These are phyloP conservation scores for Dorcoceras hygrometricum DNA, from an alignment of 257 asterid genomes.

Conservation along the genomic window DNA sequence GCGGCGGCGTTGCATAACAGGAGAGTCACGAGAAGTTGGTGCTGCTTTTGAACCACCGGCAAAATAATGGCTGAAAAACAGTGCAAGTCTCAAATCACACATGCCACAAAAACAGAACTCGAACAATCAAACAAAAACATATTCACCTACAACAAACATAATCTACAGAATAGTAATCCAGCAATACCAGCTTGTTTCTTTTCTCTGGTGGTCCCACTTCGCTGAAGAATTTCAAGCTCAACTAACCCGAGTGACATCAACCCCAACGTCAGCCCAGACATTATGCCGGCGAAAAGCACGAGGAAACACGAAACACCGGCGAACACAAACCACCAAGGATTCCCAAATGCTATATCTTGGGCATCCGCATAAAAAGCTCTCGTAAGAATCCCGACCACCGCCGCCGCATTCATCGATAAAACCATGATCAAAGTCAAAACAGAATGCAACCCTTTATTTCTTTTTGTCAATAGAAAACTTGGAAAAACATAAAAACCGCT, in stretches of 20 bases:
- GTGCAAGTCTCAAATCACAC: slow-evolving; percentile 6
- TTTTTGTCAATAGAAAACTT: background rate
- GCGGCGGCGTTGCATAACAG: slow-evolving; percentile 92
- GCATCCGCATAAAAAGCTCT: slow-evolving; percentile 55
- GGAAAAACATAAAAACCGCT: background rate
- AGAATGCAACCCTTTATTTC: slow-evolving; percentile 1
- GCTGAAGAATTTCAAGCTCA: slow-evolving; percentile 87
- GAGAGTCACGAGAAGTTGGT: slow-evolving; percentile 94
- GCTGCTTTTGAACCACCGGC: slow-evolving; percentile 98
- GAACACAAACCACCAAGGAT: slow-evolving; percentile 84
- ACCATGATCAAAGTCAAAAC: slow-evolving; percentile 28
- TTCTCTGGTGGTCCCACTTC: slow-evolving; percentile 67
- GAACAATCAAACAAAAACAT: background rate
- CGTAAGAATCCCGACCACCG: slow-evolving; percentile 38
- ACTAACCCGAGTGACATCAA: slow-evolving; percentile 92
- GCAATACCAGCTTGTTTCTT: slow-evolving; percentile 83
- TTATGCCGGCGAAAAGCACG: slow-evolving; percentile 90
- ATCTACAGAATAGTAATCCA: background rate
- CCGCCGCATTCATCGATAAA: slow-evolving; percentile 41
- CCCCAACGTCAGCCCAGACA: slow-evolving; percentile 93
- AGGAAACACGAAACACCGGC: slow-evolving; percentile 91
- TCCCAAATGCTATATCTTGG: slow-evolving; percentile 75
- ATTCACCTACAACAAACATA: background rate
- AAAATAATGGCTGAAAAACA: slow-evolving; percentile 58
- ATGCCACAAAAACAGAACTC: background rate